These are phyloP conservation scores for Gastrodia elata DNA, from an alignment of 106 monocot species.

Conservation along the genomic window DNA sequence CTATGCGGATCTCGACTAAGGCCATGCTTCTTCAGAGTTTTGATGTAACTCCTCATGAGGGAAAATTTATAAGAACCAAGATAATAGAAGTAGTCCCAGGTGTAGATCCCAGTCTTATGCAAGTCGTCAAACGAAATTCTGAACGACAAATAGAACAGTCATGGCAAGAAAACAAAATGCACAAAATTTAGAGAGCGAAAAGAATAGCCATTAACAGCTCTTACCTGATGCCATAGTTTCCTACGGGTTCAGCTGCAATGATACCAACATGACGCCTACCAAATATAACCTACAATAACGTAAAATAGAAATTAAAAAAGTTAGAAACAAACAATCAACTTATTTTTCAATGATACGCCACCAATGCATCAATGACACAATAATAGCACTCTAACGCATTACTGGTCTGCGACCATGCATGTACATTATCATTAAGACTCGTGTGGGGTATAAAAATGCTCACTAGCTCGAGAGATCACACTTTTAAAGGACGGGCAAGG, in stretches of 20 bases:
- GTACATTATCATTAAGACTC: too few species aligned
- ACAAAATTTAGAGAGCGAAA: neutral
- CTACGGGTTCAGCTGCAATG: slow-evolving; percentile 81
- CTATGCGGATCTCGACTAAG: slow-evolving; percentile 68
- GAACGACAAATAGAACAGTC: slow-evolving; percentile 4
- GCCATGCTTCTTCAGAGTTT: slow-evolving; percentile 64
- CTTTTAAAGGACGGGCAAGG: too few species aligned
- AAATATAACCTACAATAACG: slow-evolving; percentile 62
- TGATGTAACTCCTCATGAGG: slow-evolving; percentile 74
- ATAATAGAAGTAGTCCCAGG: slow-evolving; percentile 90
- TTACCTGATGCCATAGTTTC: slow-evolving; percentile 83
- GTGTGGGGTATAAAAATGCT: too few species aligned
- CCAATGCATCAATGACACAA: too few species aligned
- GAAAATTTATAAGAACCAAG: slow-evolving; percentile 69
- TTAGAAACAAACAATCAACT: neutral
- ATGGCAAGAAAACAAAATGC: neutral
- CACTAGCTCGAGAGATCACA: too few species aligned
- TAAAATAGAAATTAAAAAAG: too few species aligned
- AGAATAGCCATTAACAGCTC: neutral
- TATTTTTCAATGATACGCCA: too few species aligned
- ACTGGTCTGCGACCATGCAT: too few species aligned
- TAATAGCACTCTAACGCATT: too few species aligned
- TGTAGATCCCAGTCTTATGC: slow-evolving; percentile 96
- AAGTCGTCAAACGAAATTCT: slow-evolving; percentile 86
- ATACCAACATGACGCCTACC: slow-evolving; percentile 80